Evolutionary conservation across 345 rosid species (phyloP).

Genomic region (Moricandia arvensis): DNA sequence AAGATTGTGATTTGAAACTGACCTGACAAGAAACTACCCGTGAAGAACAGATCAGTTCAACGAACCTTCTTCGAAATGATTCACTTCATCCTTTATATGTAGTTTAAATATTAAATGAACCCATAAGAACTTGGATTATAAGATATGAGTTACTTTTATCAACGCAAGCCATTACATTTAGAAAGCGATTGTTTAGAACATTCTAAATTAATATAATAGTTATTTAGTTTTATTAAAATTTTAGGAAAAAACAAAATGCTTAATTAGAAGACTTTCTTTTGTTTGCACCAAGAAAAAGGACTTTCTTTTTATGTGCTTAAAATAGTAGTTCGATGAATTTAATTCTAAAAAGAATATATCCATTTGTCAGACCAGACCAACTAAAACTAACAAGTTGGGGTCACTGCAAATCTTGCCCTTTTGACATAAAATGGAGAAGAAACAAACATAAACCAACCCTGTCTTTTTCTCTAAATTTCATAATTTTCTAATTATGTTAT

Average conservation of each 20-base stretch:
- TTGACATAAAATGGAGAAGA: background rate
- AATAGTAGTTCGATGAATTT: background rate
- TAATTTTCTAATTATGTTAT: background rate
- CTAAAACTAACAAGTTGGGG: background rate
- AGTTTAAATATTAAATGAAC: background rate
- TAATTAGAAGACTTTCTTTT: background rate
- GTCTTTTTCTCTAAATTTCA: background rate
- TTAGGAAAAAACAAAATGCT: background rate
- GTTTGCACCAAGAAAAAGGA: too few species aligned
- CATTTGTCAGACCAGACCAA: background rate
- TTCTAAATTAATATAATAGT: background rate
- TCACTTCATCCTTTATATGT: conserved; percentile 2
- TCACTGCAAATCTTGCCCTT: background rate
- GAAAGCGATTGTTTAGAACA: background rate
- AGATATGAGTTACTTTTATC: background rate
- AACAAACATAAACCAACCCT: background rate
- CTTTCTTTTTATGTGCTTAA: too few species aligned
- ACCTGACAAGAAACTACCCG: conserved; percentile 29
- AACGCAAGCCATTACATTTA: background rate
- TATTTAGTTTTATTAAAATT: background rate
- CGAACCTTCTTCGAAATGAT: conserved; percentile 30
- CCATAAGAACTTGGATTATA: background rate
- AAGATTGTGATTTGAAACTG: background rate
- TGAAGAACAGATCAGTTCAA: background rate
- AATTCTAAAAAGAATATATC: background rate